These are phyloP conservation scores for Stentor roeselii DNA, from an alignment of 73 alveolate genomes.

Conservation along the genomic window DNA sequence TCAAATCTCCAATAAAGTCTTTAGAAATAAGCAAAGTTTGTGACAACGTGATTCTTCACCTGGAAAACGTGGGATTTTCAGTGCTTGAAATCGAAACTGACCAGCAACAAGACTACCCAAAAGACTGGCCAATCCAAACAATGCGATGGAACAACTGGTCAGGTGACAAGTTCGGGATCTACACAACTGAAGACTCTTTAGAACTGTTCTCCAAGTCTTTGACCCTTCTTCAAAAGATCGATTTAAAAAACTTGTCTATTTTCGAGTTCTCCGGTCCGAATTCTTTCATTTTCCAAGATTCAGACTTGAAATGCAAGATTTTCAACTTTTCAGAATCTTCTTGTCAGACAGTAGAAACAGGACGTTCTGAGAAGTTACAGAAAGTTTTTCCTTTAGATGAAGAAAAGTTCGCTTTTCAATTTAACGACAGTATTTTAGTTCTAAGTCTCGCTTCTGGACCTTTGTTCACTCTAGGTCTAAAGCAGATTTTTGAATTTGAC, in stretches of 20 bases:
- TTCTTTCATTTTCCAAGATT: background rate
- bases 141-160: background rate
- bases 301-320: background rate
- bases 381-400: background rate
- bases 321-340: background rate
- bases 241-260: too few species aligned
- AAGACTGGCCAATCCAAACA: background rate
- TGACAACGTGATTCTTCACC: background rate
- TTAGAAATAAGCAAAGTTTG: background rate
- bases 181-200: background rate
- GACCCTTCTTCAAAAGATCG: background rate
- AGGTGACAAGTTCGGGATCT: background rate
- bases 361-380: background rate
- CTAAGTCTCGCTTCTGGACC: background rate
- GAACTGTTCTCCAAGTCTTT: background rate
- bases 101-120: background rate
- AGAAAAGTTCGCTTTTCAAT: background rate
- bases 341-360: background rate
- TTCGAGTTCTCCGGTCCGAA: background rate
- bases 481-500: background rate
- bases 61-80: background rate
- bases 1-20: background rate
- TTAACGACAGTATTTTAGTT: background rate
- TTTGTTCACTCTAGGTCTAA: background rate
- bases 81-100: background rate